phyloP scores from a whole-genome alignment of 1,139 yeast genomes.

The Kurtzmaniella quercitrusa region DNA sequence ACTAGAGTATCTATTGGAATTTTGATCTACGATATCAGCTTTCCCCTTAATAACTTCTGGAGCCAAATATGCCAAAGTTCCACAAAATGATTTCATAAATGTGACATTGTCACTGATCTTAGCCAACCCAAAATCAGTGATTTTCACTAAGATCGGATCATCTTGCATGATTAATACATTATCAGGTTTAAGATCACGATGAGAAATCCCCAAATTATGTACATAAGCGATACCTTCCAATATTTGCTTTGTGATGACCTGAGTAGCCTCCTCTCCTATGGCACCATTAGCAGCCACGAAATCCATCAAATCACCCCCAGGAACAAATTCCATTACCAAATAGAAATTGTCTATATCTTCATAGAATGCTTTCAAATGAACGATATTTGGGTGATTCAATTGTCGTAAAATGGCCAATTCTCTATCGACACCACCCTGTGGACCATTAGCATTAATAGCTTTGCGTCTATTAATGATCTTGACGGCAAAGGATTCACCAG shows the following conservation, averaged over 20 bases:
- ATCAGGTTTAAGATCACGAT: conserved; percentile 90
- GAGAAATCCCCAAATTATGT: conserved; percentile 85
- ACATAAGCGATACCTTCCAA: conserved; percentile 82
- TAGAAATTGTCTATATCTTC: conserved; percentile 80
- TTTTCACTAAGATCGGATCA: conserved; percentile 84
- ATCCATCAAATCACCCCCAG: conserved; percentile 98
- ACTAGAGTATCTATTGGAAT: conserved; percentile 60
- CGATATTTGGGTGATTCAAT: conserved; percentile 81
- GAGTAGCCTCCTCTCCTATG: conserved; percentile 84
- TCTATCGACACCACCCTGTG: conserved; percentile 66
- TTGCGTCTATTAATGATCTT: conserved; percentile 83
- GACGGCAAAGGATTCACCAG: conserved; percentile 85
- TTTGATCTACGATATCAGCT: conserved; percentile 29
- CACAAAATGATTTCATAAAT: conserved; percentile 83
- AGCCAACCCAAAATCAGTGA: conserved; percentile 91
- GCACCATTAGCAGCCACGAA: conserved; percentile 90
- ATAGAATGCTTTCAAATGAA: conserved; percentile 73
- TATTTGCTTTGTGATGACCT: conserved; percentile 80
- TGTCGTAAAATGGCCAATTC: conserved; percentile 77
- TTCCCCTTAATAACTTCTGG: conserved; percentile 88
- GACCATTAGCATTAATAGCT: conserved; percentile 67
- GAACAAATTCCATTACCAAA: conserved; percentile 89
- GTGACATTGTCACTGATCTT: conserved; percentile 75
- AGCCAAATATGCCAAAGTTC: conserved; percentile 87
- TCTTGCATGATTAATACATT: conserved; percentile 87